Evolutionary conservation across 2,329 filamentous ascomycete species (phyloP).

Genomic region (Monascus ruber): DNA sequence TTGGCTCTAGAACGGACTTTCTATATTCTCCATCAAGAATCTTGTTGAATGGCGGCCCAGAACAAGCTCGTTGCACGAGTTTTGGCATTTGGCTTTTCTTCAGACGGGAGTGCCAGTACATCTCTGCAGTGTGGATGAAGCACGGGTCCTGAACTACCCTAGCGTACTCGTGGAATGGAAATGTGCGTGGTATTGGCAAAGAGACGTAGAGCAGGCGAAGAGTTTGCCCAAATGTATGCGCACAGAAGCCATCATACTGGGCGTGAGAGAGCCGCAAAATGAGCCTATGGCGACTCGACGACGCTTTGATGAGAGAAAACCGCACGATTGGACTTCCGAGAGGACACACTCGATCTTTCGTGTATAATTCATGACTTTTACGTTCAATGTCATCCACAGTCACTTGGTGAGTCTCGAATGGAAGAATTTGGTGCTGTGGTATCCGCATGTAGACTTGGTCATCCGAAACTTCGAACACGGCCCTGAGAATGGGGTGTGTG

Average conservation of each 20-base stretch:
- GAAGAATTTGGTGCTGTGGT: no score
- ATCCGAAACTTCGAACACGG: no score
- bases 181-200: neutral
- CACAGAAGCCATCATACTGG: neutral
- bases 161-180: neutral
- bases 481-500: no score
- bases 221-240: neutral
- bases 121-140: no score
- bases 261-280: neutral
- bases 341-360: neutral
- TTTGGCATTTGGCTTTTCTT: no score
- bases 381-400: no score
- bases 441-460: no score
- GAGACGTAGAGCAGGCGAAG: neutral
- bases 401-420: no score
- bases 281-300: slow-evolving; percentile 6
- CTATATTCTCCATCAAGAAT: neutral
- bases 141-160: neutral
- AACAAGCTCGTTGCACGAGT: no score
- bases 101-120: no score
- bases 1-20: neutral
- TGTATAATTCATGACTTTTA: no score
- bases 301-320: neutral
- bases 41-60: neutral
- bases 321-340: neutral